These are phyloP conservation scores for Yueomyces sinensis DNA, from an alignment of 805 yeast species.

Conservation along the genomic window DNA sequence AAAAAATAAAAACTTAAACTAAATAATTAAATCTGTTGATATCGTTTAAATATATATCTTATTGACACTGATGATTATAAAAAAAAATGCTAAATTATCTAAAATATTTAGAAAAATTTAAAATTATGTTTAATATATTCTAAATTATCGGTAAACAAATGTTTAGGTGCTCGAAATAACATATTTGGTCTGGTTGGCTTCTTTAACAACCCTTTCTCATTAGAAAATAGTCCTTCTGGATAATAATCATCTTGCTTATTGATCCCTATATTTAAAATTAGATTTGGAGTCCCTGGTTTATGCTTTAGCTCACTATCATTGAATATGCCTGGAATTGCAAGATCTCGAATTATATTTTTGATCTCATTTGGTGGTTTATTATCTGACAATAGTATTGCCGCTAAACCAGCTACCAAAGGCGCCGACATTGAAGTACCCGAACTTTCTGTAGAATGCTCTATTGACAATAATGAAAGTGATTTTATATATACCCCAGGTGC, in stretches of 20 bases:
- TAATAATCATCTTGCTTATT: slow-evolving; percentile 20
- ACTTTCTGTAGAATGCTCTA: slow-evolving; percentile 19
- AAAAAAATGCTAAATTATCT: too few relatives aligned
- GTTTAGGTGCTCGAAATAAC: background rate
- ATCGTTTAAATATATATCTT: too few relatives aligned
- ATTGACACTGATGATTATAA: too few relatives aligned
- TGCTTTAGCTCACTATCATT: slow-evolving; percentile 31
- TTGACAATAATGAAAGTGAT: slow-evolving; percentile 33
- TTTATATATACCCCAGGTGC: slow-evolving; percentile 68
- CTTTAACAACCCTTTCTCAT: background rate
- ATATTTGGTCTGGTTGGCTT: background rate
- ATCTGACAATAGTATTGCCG: slow-evolving; percentile 38
- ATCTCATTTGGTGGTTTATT: slow-evolving; percentile 35
- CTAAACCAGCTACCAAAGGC: slow-evolving; percentile 59
- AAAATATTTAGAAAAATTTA: background rate
- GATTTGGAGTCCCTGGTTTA: slow-evolving; percentile 48
- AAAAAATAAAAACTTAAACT: too few relatives aligned
- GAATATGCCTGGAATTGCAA: slow-evolving; percentile 36
- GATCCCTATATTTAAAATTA: slow-evolving; percentile 32
- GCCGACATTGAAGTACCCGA: slow-evolving; percentile 80
- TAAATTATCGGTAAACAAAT: background rate
- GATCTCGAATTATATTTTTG: slow-evolving; percentile 28
- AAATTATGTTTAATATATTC: background rate
- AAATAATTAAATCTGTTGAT: too few relatives aligned
- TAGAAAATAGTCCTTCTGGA: slow-evolving; percentile 9